phyloP scores from a whole-genome alignment of 139 green algal genomes.

The Haematococcus lacustris region DNA sequence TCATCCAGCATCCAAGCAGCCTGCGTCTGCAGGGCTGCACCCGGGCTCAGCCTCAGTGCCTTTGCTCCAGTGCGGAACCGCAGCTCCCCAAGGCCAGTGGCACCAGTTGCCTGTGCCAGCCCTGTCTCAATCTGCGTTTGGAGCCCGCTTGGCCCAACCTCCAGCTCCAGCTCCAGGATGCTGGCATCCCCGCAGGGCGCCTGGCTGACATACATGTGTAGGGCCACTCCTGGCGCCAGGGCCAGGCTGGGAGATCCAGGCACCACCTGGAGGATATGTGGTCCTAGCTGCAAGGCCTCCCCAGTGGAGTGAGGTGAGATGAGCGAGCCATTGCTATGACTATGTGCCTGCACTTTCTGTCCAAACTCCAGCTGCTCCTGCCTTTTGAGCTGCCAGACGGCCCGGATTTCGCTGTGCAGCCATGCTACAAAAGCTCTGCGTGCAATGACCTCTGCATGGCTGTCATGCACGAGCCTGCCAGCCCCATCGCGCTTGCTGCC shows the following conservation, averaged over 20 bases:
- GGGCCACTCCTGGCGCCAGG: conserved; percentile 36
- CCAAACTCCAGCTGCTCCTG: not conserved
- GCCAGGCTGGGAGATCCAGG: conserved; percentile 18
- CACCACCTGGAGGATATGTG: conserved; percentile 13
- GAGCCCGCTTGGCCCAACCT: not conserved
- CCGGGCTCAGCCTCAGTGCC: not conserved
- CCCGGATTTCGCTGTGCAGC: not conserved
- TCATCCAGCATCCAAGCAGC: not conserved
- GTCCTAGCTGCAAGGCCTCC: not conserved
- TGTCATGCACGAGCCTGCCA: conserved; percentile 61
- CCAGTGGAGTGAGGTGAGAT: not conserved
- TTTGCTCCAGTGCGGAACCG: too few species aligned
- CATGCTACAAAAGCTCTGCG: conserved; percentile 10
- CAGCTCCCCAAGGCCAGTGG: not conserved
- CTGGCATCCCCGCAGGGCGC: conserved; percentile 79
- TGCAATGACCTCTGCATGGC: conserved; percentile 70
- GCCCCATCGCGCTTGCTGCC: conserved; percentile 14
- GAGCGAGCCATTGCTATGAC: not conserved
- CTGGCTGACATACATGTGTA: conserved; percentile 77
- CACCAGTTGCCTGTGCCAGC: not conserved
- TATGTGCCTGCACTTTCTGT: not conserved
- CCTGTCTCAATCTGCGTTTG: not conserved
- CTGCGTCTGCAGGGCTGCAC: not conserved
- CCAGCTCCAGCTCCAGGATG: conserved; percentile 35
- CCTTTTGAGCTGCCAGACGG: not conserved